Evolutionary conservation across 345 rosid species (phyloP).

Genomic region (Gossypium stocksii): DNA sequence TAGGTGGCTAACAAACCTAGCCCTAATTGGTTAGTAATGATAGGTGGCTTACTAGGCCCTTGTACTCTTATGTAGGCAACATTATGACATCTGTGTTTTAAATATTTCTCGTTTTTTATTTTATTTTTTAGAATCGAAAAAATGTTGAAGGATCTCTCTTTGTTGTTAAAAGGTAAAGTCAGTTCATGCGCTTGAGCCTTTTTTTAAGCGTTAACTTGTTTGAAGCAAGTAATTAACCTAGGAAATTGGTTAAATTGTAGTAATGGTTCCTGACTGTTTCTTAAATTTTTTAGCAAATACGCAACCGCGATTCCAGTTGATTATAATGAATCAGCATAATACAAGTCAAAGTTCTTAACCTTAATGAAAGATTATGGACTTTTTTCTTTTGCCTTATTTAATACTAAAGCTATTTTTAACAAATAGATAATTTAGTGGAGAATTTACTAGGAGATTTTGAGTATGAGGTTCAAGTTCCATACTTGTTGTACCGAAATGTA

Average conservation of each 20-base stretch:
- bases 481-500: conserved; percentile 50
- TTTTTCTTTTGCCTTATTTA: neutral
- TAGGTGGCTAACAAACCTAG: no score
- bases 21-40: no score
- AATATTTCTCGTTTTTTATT: neutral
- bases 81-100: neutral
- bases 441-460: conserved; percentile 59
- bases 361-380: neutral
- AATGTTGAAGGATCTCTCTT: conserved; percentile 77
- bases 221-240: neutral
- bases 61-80: no score
- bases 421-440: conserved; percentile 55
- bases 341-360: conserved; percentile 32
- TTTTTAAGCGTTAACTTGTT: neutral
- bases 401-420: neutral
- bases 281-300: conserved; percentile 44
- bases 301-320: conserved; percentile 72
- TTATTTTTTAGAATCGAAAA: conserved; percentile 55
- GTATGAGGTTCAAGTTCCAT: conserved; percentile 54
- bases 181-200: neutral
- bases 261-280: neutral
- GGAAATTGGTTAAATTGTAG: neutral
- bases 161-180: conserved; percentile 58
- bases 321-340: conserved; percentile 64
- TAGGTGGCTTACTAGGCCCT: no score